phyloP scores from a whole-genome alignment of 2,329 filamentous ascomycete genomes.

The Diaporthe batatas region DNA sequence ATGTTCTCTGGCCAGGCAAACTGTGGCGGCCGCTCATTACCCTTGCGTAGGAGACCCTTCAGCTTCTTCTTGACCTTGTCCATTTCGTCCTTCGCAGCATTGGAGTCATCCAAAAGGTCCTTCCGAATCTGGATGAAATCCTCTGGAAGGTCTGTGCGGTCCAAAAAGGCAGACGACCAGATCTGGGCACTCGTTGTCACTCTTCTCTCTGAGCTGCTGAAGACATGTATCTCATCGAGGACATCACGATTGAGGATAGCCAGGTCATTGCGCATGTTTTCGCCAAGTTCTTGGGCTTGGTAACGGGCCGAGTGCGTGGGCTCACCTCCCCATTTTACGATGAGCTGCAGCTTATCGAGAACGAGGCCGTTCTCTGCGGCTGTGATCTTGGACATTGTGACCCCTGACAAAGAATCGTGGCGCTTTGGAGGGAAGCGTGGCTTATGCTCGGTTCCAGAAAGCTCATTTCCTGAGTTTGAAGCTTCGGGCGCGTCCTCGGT shows the following conservation, averaged over 20 bases:
- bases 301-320: slow-evolving; percentile 97
- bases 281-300: slow-evolving; percentile 92
- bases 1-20: slow-evolving; percentile 99
- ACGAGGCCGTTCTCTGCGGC: slow-evolving; percentile 93
- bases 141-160: slow-evolving; percentile 84
- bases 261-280: slow-evolving; percentile 96
- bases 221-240: slow-evolving; percentile 92
- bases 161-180: slow-evolving; percentile 90
- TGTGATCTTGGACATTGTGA: slow-evolving; percentile 93
- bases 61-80: slow-evolving; percentile 99
- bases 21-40: slow-evolving; percentile 92
- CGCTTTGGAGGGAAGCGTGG: slow-evolving; percentile 68
- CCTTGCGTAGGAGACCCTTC: slow-evolving; percentile 90
- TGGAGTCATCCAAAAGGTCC: slow-evolving; percentile 95
- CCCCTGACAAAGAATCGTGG: slow-evolving; percentile 88
- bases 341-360: slow-evolving; percentile 94
- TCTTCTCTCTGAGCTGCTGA: slow-evolving; percentile 93
- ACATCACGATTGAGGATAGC: slow-evolving; percentile 93
- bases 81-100: slow-evolving; percentile 98
- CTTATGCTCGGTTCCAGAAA: slow-evolving; percentile 41
- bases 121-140: slow-evolving; percentile 94
- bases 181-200: slow-evolving; percentile 98
- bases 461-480: slow-evolving; percentile 27
- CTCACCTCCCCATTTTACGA: slow-evolving; percentile 99
- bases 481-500: slow-evolving; percentile 43